These are phyloP conservation scores for Penicillium egyptiacum DNA, from an alignment of 495 filamentous ascomycete species.

Conservation along the genomic window DNA sequence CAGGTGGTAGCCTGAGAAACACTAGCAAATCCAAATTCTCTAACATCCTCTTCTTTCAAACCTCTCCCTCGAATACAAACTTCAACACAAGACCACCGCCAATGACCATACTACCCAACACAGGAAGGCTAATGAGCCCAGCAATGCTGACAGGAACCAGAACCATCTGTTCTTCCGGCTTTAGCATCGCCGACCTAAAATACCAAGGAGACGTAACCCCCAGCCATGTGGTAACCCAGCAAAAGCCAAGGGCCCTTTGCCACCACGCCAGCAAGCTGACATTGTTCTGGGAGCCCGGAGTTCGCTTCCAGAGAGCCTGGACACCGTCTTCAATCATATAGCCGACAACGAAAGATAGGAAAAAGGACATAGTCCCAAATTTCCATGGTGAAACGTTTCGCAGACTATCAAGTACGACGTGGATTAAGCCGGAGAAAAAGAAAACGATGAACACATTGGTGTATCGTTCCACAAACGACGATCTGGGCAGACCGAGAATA, in stretches of 20 bases:
- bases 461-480: conserved; percentile 32
- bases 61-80: conserved; percentile 7
- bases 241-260: conserved; percentile 18
- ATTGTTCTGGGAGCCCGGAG: background rate
- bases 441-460: conserved; percentile 38
- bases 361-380: conserved; percentile 32
- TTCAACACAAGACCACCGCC: conserved; percentile 3
- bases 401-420: conserved; percentile 25
- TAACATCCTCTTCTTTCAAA: background rate
- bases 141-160: conserved; percentile 7
- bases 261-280: background rate
- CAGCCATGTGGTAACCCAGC: conserved; percentile 21
- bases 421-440: conserved; percentile 31
- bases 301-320: conserved; percentile 19
- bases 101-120: background rate
- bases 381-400: conserved; percentile 18
- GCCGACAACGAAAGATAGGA: conserved; percentile 33
- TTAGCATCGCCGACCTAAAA: background rate
- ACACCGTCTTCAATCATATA: conserved; percentile 36
- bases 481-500: conserved; percentile 27
- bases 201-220: conserved; percentile 12
- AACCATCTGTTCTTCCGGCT: background rate
- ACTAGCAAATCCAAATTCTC: background rate
- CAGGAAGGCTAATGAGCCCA: background rate
- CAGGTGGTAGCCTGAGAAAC: background rate